Conservation (phyloP, 176 grass and related monocot species). For the Elymus sibiricus region DNA sequence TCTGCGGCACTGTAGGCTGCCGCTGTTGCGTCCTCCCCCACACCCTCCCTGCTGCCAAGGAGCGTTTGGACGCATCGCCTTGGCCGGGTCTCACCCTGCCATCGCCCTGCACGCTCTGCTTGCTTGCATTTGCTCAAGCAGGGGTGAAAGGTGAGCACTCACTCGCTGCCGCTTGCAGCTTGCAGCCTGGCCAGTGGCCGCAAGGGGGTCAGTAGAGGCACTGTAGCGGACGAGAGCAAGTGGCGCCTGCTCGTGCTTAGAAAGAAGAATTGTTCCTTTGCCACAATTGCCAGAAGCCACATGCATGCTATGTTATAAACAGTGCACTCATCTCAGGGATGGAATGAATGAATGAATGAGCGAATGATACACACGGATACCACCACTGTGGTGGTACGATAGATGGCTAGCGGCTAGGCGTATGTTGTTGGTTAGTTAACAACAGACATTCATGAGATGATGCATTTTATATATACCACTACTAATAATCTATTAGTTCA, state of each 20-base stretch:
- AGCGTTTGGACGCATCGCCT: conserved; percentile 26
- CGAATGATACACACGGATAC: background rate
- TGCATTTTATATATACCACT: background rate
- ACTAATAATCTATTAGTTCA: conserved; percentile 9
- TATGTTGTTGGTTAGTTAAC: conserved; percentile 20
- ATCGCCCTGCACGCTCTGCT: conserved; percentile 1
- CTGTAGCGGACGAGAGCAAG: conserved; percentile 2
- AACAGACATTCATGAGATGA: background rate
- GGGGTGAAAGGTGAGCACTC: background rate
- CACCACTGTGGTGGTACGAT: background rate
- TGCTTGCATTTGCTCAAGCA: conserved; percentile 27
- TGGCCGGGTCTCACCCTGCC: conserved; percentile 21
- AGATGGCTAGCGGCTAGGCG: background rate
- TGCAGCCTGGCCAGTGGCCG: background rate
- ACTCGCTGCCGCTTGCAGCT: background rate
- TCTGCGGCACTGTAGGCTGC: background rate
- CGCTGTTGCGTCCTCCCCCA: background rate
- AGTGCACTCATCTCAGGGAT: background rate
- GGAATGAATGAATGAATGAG: background rate
- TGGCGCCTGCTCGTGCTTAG: background rate
- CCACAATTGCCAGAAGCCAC: conserved; percentile 11
- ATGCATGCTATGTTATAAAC: background rate
- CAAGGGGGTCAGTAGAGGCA: background rate
- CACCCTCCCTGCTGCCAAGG: conserved; percentile 4
- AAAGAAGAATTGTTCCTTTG: conserved; percentile 25